Percentiles rank a stretch among this genome's conserved stretches.
Evolutionary conservation across 1,139 yeast genomes (phyloP).

Genomic region (Pichia sp.): DNA sequence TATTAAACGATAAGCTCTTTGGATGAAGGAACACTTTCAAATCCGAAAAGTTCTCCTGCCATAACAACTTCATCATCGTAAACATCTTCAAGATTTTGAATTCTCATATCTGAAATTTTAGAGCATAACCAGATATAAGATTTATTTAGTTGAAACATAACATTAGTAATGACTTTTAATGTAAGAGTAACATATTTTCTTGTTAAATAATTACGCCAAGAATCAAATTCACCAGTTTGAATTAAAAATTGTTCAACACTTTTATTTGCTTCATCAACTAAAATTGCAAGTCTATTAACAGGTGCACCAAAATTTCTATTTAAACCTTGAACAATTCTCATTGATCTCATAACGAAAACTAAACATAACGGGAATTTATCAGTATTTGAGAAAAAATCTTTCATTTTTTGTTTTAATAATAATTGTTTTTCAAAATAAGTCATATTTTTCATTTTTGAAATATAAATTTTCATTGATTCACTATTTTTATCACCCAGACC

Average conservation of each 20-base stretch:
- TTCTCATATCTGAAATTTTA: constrained; percentile 15
- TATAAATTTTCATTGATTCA: constrained; percentile 23
- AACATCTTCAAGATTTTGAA: constrained; percentile 24
- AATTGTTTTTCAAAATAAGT: constrained; percentile 36
- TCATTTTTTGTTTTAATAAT: constrained; percentile 35
- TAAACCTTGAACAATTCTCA: constrained; percentile 68
- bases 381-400: constrained; percentile 51
- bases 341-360: constrained; percentile 60
- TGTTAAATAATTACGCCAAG: constrained; percentile 14
- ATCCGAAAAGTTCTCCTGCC: constrained; percentile 25
- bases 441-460: constrained; percentile 23
- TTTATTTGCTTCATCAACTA: constrained; percentile 49
- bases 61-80: constrained; percentile 24
- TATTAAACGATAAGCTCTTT: constrained; percentile 19
- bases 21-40: constrained; percentile 26
- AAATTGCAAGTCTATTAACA: constrained; percentile 58
- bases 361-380: constrained; percentile 62
- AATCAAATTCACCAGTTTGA: constrained; percentile 9
- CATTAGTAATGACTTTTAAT: constrained; percentile 17
- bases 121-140: constrained; percentile 26
- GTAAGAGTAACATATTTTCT: constrained; percentile 16
- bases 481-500: constrained; percentile 41
- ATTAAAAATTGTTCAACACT: constrained; percentile 18
- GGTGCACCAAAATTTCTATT: constrained; percentile 67
- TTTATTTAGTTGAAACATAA: constrained; percentile 20